Percentiles rank a stretch among this genome's conserved stretches.
phyloP scores from a whole-genome alignment of 106 monocot genomes.

The Ottelia alismoides region DNA sequence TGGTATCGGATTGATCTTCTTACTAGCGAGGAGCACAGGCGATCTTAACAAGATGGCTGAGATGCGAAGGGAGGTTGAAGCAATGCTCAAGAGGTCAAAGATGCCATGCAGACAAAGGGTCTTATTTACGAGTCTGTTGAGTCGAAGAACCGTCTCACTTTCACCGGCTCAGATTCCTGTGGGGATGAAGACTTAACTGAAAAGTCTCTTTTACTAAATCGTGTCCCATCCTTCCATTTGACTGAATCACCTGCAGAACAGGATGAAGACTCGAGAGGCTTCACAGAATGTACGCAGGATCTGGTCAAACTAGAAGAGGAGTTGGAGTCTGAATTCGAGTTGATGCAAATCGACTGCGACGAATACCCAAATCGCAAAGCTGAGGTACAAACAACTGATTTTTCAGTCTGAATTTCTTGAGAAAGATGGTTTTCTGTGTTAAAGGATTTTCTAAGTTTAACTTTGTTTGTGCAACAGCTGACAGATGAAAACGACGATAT shows the following conservation, averaged over 20 bases:
- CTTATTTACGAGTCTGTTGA: too few relatives aligned
- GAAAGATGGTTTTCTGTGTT: background rate
- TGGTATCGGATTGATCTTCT: slow-evolving; percentile 37
- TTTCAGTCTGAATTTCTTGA: too few relatives aligned
- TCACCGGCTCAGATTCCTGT: slow-evolving; percentile 15
- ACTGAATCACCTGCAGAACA: background rate
- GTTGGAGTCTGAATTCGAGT: slow-evolving; percentile 55
- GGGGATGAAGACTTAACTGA: slow-evolving; percentile 15
- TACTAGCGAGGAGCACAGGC: slow-evolving; percentile 31
- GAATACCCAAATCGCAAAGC: slow-evolving; percentile 6
- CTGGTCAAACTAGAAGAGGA: slow-evolving; percentile 63
- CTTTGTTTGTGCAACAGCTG: slow-evolving; percentile 10
- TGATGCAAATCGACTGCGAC: slow-evolving; percentile 24
- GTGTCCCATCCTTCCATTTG: slow-evolving; percentile 2
- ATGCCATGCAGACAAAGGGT: too few relatives aligned
- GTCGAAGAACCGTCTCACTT: slow-evolving; percentile 10
- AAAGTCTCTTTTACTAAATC: slow-evolving; percentile 2
- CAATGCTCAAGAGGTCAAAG: slow-evolving; percentile 43
- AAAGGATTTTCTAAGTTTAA: background rate
- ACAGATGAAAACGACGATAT: slow-evolving; percentile 9
- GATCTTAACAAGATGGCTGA: slow-evolving; percentile 71
- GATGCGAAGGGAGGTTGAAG: slow-evolving; percentile 52
- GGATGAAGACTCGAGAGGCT: slow-evolving; percentile 1
- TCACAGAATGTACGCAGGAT: background rate
- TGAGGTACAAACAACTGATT: slow-evolving; percentile 25